These are phyloP conservation scores for Candida piceae DNA, from an alignment of 805 yeast genomes.

Conservation along the genomic window DNA sequence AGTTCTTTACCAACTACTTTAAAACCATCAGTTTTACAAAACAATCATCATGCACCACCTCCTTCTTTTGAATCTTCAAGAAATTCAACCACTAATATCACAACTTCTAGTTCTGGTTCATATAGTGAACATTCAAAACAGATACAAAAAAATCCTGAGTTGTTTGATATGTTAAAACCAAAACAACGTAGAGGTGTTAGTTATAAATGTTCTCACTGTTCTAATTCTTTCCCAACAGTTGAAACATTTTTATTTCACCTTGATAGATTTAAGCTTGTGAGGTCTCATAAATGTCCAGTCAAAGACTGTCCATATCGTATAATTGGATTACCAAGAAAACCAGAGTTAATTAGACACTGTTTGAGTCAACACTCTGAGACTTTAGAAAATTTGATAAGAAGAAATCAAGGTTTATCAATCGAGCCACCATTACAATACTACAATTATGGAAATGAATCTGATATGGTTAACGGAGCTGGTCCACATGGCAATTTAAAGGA, in stretches of 20 bases:
- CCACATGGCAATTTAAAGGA: not conserved
- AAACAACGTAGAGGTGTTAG: conserved; percentile 33
- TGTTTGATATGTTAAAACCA: conserved; percentile 13
- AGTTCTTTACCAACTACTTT: not conserved
- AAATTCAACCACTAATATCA: too few relatives aligned
- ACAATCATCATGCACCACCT: not conserved
- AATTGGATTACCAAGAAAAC: conserved; percentile 43
- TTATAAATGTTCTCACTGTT: conserved; percentile 45
- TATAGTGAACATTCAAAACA: conserved; percentile 24
- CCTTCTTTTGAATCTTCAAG: not conserved
- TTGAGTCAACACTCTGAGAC: conserved; percentile 37
- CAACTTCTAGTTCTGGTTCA: conserved; percentile 2
- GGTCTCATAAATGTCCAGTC: conserved; percentile 43
- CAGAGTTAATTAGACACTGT: conserved; percentile 47
- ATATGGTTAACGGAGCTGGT: not conserved
- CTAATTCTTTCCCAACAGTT: conserved; percentile 33
- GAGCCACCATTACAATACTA: not conserved
- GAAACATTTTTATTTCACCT: conserved; percentile 31
- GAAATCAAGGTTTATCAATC: conserved; percentile 4
- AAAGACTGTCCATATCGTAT: conserved; percentile 44
- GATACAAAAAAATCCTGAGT: conserved; percentile 24
- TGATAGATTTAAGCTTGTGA: conserved; percentile 34
- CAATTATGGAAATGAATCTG: not conserved
- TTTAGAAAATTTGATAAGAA: conserved; percentile 9
- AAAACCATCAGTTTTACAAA: not conserved